Percentiles rank a stretch among this genome's conserved stretches.
Conservation (phyloP, 78 protist species). For the Isochrysis galbana region DNA sequence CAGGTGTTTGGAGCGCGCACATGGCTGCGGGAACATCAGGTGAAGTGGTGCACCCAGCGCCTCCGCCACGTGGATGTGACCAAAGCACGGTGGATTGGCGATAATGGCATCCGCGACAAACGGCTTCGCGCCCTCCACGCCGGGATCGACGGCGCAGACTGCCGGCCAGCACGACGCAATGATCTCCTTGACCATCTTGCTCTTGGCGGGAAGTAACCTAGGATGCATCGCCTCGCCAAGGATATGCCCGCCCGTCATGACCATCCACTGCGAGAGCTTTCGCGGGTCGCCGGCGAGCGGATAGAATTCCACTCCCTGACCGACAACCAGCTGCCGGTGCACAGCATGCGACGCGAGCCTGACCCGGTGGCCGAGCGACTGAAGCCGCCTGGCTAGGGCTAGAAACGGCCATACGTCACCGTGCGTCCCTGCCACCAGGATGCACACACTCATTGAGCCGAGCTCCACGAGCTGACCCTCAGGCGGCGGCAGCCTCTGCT, state of each 20-base stretch:
- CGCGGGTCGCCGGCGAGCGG: background rate
- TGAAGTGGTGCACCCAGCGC: background rate
- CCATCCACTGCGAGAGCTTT: background rate
- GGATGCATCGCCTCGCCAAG: background rate
- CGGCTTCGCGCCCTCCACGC: background rate
- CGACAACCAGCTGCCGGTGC: background rate
- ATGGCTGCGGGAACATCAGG: background rate
- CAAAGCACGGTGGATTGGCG: background rate
- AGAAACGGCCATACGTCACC: conserved; percentile 3
- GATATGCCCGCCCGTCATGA: background rate
- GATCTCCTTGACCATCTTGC: too few relatives aligned
- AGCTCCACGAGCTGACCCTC: too few relatives aligned
- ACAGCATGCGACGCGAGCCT: background rate
- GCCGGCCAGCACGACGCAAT: background rate
- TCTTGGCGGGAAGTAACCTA: too few relatives aligned
- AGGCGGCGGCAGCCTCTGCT: too few relatives aligned
- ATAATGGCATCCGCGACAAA: background rate
- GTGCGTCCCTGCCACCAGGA: conserved; percentile 31
- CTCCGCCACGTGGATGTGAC: background rate
- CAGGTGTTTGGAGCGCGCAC: too few relatives aligned
- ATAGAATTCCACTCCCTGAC: background rate
- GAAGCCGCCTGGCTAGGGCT: background rate
- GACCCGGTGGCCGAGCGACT: conserved; percentile 9
- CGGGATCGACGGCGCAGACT: background rate
- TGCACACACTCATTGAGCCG: too few relatives aligned